Base-by-base conservation (phyloP, 2,329 filamentous ascomycete genomes). In the Colletotrichum noveboracense region DNA sequence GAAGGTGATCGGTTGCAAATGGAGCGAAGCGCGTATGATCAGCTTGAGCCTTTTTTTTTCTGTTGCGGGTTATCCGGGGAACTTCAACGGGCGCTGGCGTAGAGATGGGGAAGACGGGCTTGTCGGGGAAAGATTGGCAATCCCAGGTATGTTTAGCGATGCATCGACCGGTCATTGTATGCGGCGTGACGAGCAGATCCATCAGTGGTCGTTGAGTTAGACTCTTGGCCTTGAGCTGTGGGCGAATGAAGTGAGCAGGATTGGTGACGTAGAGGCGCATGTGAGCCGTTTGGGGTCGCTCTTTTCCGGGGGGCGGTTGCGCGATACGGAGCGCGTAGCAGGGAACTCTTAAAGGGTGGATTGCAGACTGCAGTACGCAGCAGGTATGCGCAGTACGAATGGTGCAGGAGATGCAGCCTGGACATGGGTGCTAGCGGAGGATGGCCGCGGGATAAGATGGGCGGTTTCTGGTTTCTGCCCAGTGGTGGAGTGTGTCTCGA, bases 171-270 rank as follows among this genome's bases (percentile, higher is more conserved):
- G 36, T 21, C 32, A 24, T 30, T 26, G 48, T 28, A 73, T 73
- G 73, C 73, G 43, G 69, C 55, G 73, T 75, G 73, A 75, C 73
- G 56, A 73, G 62, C 26, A 43, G 73, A 61, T 64, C 36, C 32
- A 71, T n/a, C 43, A 32, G 69, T 62, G 69, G 73, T 75, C 69
- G 73, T 75, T 73, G 73, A 75, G 61, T 75, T 75, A 75, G 70
- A 62, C 69, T 75, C 73, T 75, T 75, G 73, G 73, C 73, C 58
- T 32, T 73, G n/a, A 8, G 14, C 26, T 30, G 38, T 43, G 32
- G 69, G 43, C 73, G 73, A 75, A 73, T 73, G 62, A 68, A 73
- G 69, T 32, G 24, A 21, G 48, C 8, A 16, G 26, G 55, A 43
- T 64, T 62, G 55, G 64, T 75, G 73, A 75, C 73, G 69, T 73